Base-by-base conservation (phyloP, 257 asterid species). In the Forsythia suspensa region DNA sequence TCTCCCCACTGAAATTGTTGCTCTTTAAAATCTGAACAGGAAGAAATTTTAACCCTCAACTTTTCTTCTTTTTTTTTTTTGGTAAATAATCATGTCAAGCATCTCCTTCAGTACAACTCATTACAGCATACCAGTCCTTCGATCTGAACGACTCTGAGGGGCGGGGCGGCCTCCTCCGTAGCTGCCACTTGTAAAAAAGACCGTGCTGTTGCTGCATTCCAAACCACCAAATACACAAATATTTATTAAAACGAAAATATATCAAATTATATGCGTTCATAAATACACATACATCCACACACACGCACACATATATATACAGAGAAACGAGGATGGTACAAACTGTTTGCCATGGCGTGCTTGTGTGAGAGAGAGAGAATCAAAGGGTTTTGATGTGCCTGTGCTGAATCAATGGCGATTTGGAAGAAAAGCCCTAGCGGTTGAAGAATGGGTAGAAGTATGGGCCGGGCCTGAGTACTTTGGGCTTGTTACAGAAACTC, bases 141-240 rank as follows among this genome's bases (percentile, higher is more conserved):
- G 84, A 95, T 95, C 91, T 95, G 99, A 42, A 95, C 99, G 24
- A 91, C 97, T 83, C 98, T 90, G 81, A 95, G 91, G 34, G 98
- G 98, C 73, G 97, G 91, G 55, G 96, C 82, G 11, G 81, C 89
- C 86, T 93, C 99, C 89, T 95, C 99, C 16, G 97, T 86, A 41
- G 84, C 90, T 20, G 96, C 99, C 51, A 86, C 99, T 87, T 95
- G 99, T 84, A 95, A 80, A 85, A 95, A 95, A 80, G 99, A 95
- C 48, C 96, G 78, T 69, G 89, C 29, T 46, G 83, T 79, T 61
- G 92, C 97, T 29, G 34, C 34, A 29, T 29, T 29, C 34, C 34
- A 29, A 29, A 29, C 34, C 34, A 29, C 34, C 34, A 29, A 29
- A 29, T 29, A 29, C 34, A 29, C 34, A 29, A 29, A 29, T 29